Evolutionary conservation across 1,139 yeast genomes (phyloP).

Genomic region (Blastobotrys illinoisensis): DNA sequence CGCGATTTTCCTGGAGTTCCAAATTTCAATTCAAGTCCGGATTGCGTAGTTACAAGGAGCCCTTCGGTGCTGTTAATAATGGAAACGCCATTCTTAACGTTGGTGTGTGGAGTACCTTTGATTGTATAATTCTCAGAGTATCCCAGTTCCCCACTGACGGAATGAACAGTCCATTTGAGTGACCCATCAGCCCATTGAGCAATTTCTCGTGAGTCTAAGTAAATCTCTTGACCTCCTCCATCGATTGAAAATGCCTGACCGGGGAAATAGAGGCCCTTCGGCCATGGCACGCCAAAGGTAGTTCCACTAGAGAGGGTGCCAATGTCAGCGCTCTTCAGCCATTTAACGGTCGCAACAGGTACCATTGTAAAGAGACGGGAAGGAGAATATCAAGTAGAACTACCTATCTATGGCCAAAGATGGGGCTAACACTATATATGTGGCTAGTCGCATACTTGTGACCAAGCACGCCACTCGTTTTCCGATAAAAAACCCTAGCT

Average conservation of each 20-base stretch:
- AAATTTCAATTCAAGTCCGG: background rate
- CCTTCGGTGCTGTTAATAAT: background rate
- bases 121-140: background rate
- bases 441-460: no score
- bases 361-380: no score
- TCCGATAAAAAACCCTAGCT: no score
- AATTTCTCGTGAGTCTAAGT: background rate
- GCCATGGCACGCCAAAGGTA: background rate
- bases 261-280: background rate
- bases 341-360: background rate
- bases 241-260: background rate
- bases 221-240: background rate
- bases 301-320: background rate
- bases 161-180: background rate
- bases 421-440: no score
- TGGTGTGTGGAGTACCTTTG: background rate
- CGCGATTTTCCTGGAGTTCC: background rate
- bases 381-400: no score
- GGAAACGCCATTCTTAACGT: background rate
- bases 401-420: no score
- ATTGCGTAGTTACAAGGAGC: background rate
- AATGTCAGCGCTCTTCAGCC: background rate
- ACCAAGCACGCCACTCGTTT: no score
- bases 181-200: background rate
- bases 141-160: background rate